Conservation (phyloP, 345 rosid genomes). For the Aquilaria yunnanensis region DNA sequence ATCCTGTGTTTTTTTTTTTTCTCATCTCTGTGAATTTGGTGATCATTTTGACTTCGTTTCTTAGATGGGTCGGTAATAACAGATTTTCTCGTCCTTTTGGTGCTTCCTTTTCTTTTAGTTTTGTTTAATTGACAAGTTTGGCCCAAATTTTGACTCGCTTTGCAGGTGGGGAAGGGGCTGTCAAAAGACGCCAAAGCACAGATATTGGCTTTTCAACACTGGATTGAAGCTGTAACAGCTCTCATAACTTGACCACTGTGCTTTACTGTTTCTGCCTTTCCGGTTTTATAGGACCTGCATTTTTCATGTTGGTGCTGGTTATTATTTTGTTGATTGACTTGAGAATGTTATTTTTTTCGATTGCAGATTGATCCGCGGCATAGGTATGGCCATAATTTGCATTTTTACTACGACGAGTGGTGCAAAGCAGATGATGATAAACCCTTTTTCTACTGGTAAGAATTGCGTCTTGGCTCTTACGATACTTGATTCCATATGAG, state of each 20-base stretch:
- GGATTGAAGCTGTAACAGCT: conserved; percentile 42
- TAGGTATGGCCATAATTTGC: conserved; percentile 79
- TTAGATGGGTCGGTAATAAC: conserved; percentile 6
- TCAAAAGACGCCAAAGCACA: conserved; percentile 62
- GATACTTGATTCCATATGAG: too few relatives aligned
- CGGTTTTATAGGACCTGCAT: neutral
- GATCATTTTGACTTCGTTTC: neutral
- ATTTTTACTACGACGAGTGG: conserved; percentile 78
- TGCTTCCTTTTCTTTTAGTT: neutral
- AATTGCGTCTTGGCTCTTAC: neutral
- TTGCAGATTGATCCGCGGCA: conserved; percentile 90
- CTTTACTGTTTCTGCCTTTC: neutral
- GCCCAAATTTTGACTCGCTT: conserved; percentile 1
- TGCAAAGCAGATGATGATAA: conserved; percentile 64
- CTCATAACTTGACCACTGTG: neutral
- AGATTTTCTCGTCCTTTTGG: conserved; percentile 4
- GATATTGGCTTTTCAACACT: conserved; percentile 86
- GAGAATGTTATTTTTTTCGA: neutral
- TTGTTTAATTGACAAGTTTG: neutral
- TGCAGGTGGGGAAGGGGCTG: conserved; percentile 73
- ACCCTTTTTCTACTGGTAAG: conserved; percentile 91
- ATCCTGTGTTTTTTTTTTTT: neutral
- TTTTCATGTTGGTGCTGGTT: neutral
- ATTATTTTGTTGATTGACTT: neutral
- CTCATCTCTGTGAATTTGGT: neutral